A percentile compares a stretch with the other conserved stretches of the same genome.
phyloP scores from a whole-genome alignment of 2,329 filamentous ascomycete genomes.

The Fusarium proliferatum region DNA sequence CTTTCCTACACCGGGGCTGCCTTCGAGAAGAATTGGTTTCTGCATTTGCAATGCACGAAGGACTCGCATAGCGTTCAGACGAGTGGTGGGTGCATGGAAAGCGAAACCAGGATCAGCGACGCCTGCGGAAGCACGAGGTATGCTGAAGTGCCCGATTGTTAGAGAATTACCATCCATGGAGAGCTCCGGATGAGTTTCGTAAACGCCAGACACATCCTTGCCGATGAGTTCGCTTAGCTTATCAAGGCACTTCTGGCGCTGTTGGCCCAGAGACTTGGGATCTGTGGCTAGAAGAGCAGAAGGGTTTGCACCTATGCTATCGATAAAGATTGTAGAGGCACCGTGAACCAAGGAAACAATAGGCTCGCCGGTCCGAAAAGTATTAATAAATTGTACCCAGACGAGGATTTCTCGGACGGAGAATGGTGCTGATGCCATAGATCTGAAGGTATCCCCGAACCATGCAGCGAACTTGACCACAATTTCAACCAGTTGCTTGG shows the following conservation, averaged over 20 bases:
- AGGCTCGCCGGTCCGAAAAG: constrained; percentile 60
- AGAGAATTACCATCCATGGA: constrained; percentile 62
- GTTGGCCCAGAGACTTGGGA: constrained; percentile 73
- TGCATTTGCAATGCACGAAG: constrained; percentile 87
- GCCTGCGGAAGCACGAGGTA: constrained; percentile 62
- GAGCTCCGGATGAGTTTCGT: constrained; percentile 72
- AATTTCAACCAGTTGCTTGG: constrained; percentile 68
- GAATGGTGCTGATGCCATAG: constrained; percentile 78
- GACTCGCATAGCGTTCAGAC: constrained; percentile 89
- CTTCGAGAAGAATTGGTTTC: constrained; percentile 94
- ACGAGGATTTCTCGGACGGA: constrained; percentile 93
- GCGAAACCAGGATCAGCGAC: constrained; percentile 59
- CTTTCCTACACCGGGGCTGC: constrained; percentile 97
- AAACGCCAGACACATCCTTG: constrained; percentile 71
- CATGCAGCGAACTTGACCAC: constrained; percentile 92
- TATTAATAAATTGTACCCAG: constrained; percentile 94
- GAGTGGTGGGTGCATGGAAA: constrained; percentile 89
- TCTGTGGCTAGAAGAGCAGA: constrained; percentile 84
- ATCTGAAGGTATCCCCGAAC: constrained; percentile 87
- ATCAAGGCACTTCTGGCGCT: constrained; percentile 78
- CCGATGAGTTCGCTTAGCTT: constrained; percentile 76
- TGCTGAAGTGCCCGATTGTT: constrained; percentile 78
- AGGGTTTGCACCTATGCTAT: constrained; percentile 94
- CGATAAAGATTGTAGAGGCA: constrained; percentile 94
- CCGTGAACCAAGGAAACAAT: constrained; percentile 75